phyloP scores from a whole-genome alignment of 2,329 filamentous ascomycete genomes.

The Beauveria asiatica region DNA sequence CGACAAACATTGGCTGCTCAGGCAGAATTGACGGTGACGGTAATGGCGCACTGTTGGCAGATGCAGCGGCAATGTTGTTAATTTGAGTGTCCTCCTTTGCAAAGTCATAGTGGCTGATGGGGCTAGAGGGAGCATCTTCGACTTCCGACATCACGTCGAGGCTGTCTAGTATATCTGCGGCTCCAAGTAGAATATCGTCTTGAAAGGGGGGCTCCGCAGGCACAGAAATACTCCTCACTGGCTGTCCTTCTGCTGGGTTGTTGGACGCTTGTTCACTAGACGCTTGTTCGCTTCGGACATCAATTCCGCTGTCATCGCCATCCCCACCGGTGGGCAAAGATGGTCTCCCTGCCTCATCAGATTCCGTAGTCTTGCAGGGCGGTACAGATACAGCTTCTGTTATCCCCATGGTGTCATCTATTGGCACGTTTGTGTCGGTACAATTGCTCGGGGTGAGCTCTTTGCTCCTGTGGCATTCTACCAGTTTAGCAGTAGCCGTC shows the following conservation, averaged over 20 bases:
- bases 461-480: neutral
- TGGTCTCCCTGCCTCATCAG: neutral
- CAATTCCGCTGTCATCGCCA: conserved; percentile 3
- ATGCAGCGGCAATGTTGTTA: neutral
- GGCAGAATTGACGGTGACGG: neutral
- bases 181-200: neutral
- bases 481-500: neutral
- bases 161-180: conserved; percentile 2
- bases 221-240: neutral
- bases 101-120: neutral
- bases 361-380: neutral
- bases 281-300: conserved; percentile 3
- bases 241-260: neutral
- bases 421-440: neutral
- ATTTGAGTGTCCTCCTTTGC: neutral
- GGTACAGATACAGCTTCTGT: neutral
- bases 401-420: neutral
- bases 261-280: neutral
- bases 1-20: neutral
- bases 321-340: neutral
- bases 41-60: neutral
- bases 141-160: conserved; percentile 1
- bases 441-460: neutral
- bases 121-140: neutral
- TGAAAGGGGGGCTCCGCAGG: neutral